Conservation (phyloP, 805 yeast species). For the Candida odintsovae region DNA sequence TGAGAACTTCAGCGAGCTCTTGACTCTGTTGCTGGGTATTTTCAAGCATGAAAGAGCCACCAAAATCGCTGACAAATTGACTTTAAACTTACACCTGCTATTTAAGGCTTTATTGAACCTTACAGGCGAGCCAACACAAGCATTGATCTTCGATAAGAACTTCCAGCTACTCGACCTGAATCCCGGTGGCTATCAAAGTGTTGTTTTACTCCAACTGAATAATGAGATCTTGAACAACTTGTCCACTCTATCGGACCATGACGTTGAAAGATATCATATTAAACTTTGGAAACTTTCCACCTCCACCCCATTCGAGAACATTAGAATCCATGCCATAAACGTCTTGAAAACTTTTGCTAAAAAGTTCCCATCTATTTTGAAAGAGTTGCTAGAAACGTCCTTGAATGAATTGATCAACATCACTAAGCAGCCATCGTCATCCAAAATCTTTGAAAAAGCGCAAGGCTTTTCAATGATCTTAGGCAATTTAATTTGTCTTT, state of each 20-base stretch:
- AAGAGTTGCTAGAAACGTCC: slow-evolving; percentile 30
- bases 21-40: slow-evolving; percentile 20
- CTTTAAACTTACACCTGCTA: slow-evolving; percentile 18
- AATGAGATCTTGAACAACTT: slow-evolving; percentile 26
- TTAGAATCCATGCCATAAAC: slow-evolving; percentile 37
- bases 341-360: slow-evolving; percentile 27
- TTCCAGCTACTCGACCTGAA: slow-evolving; percentile 9
- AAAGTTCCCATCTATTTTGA: slow-evolving; percentile 30
- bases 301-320: slow-evolving; percentile 31
- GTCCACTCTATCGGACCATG: slow-evolving; percentile 16
- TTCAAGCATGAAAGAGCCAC: slow-evolving; percentile 24
- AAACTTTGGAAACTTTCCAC: slow-evolving; percentile 31
- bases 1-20: slow-evolving; percentile 21
- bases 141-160: slow-evolving; percentile 23
- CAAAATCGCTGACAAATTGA: slow-evolving; percentile 13
- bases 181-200: slow-evolving; percentile 1
- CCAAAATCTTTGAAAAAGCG: slow-evolving; percentile 24
- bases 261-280: slow-evolving; percentile 22
- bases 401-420: slow-evolving; percentile 30
- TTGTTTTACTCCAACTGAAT: slow-evolving; percentile 19
- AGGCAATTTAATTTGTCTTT: slow-evolving; percentile 29
- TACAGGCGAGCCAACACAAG: slow-evolving; percentile 30
- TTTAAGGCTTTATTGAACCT: slow-evolving; percentile 20
- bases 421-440: slow-evolving; percentile 22
- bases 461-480: slow-evolving; percentile 36